These are phyloP conservation scores for Beauveria sp. DNA, from an alignment of 2,329 filamentous ascomycete genomes.

Conservation along the genomic window DNA sequence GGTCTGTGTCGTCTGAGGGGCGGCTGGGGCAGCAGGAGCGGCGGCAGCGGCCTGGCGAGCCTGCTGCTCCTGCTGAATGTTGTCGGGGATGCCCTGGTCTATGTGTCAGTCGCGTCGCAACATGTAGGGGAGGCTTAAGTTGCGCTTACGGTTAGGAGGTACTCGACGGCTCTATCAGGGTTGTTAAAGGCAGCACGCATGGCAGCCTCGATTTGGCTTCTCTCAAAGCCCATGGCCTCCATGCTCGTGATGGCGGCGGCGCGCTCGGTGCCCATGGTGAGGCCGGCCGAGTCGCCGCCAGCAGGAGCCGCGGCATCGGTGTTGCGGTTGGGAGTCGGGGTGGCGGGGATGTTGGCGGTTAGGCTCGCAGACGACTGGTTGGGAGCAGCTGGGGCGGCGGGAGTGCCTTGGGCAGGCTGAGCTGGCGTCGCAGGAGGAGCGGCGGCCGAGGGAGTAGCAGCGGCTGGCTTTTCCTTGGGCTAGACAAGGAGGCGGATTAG, in stretches of 20 bases:
- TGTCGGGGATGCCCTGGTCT: slow-evolving; percentile 79
- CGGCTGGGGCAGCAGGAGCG: slow-evolving; percentile 33
- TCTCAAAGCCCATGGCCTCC: slow-evolving; percentile 94
- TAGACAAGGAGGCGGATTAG: slow-evolving; percentile 17
- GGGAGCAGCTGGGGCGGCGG: slow-evolving; percentile 43
- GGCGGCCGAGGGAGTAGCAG: slow-evolving; percentile 50
- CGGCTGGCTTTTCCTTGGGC: slow-evolving; percentile 59
- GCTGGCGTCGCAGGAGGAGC: slow-evolving; percentile 53
- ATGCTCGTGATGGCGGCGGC: slow-evolving; percentile 80
- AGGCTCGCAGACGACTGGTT: slow-evolving; percentile 32
- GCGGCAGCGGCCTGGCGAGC: slow-evolving; percentile 36
- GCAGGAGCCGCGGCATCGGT: slow-evolving; percentile 46
- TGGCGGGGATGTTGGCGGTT: slow-evolving; percentile 38
- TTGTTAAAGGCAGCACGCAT: slow-evolving; percentile 97
- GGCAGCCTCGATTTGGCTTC: slow-evolving; percentile 80
- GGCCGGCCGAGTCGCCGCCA: slow-evolving; percentile 44
- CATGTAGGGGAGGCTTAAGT: background rate
- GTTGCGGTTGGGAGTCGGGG: slow-evolving; percentile 39
- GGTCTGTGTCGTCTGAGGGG: slow-evolving; percentile 31
- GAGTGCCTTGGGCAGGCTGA: slow-evolving; percentile 50
- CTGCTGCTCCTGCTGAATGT: slow-evolving; percentile 64
- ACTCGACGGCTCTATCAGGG: slow-evolving; percentile 94
- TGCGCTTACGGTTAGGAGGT: slow-evolving; percentile 69
- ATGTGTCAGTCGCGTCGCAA: background rate
- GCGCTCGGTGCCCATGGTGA: slow-evolving; percentile 78